Conservation (phyloP, 495 filamentous ascomycete genomes). For the Xylaria scruposa region DNA sequence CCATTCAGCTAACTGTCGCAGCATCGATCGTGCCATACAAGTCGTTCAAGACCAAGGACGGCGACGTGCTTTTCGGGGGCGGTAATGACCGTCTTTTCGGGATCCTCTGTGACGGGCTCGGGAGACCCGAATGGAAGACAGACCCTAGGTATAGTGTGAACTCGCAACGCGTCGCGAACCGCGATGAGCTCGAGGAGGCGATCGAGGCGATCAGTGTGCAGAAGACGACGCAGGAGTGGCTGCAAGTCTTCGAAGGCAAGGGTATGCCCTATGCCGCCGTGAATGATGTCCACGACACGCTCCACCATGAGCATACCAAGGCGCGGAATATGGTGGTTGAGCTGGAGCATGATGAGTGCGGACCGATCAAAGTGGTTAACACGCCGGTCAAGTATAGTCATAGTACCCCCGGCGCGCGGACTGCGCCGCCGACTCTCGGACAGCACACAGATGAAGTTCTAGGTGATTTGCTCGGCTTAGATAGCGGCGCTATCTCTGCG, state of each 20-base stretch:
- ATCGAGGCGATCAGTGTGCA: slow-evolving; percentile 76
- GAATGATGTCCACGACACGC: slow-evolving; percentile 84
- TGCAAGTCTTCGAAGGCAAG: slow-evolving; percentile 83
- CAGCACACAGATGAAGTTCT: slow-evolving; percentile 93
- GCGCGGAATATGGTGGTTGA: slow-evolving; percentile 89
- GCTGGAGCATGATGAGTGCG: slow-evolving; percentile 81
- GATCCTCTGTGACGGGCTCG: slow-evolving; percentile 79
- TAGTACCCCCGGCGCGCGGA: slow-evolving; percentile 76
- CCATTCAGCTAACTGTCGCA: slow-evolving; percentile 37
- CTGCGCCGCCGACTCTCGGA: slow-evolving; percentile 82
- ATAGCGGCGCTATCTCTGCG: slow-evolving; percentile 62
- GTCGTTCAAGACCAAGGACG: slow-evolving; percentile 90
- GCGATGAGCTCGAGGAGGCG: slow-evolving; percentile 73
- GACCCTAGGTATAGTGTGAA: slow-evolving; percentile 81
- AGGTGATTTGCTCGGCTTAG: slow-evolving; percentile 67
- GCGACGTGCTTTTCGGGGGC: slow-evolving; percentile 89
- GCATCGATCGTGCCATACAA: slow-evolving; percentile 96
- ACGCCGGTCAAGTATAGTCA: slow-evolving; percentile 96
- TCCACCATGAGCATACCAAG: slow-evolving; percentile 84
- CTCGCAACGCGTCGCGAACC: slow-evolving; percentile 79
- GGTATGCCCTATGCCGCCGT: slow-evolving; percentile 96
- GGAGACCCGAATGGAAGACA: slow-evolving; percentile 78
- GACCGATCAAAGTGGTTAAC: slow-evolving; percentile 86
- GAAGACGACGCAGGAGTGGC: slow-evolving; percentile 89
- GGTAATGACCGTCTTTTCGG: slow-evolving; percentile 93